Evolutionary conservation across 257 asterid genomes (phyloP).

Genomic region (Linaria vulgaris): DNA sequence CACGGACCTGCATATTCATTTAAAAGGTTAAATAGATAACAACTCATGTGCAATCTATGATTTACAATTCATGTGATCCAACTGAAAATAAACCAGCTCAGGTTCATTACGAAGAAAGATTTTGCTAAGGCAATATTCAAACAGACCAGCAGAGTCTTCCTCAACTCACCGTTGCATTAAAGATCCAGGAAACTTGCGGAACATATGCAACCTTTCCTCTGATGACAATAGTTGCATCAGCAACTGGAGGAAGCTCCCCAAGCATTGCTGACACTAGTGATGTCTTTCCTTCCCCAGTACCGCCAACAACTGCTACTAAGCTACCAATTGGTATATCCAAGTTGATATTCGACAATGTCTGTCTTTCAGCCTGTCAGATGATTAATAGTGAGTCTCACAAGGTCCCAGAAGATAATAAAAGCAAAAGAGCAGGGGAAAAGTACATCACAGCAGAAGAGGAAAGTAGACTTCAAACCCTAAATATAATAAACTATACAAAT

Average conservation of each 20-base stretch:
- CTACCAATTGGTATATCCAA: slow-evolving; percentile 87
- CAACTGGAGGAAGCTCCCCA: slow-evolving; percentile 85
- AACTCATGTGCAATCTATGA: background rate
- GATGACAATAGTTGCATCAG: slow-evolving; percentile 59
- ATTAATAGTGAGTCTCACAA: slow-evolving; percentile 14
- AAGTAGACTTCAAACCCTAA: background rate
- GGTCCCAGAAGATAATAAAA: slow-evolving; percentile 8
- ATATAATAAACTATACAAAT: slow-evolving; percentile 17
- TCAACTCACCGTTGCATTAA: slow-evolving; percentile 86
- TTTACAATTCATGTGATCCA: slow-evolving; percentile 15
- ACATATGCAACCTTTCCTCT: slow-evolving; percentile 96
- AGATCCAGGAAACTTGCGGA: slow-evolving; percentile 98
- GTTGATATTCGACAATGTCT: slow-evolving; percentile 76
- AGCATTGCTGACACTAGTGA: slow-evolving; percentile 97
- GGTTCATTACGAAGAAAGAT: background rate
- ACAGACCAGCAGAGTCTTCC: slow-evolving; percentile 13
- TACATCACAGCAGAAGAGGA: background rate
- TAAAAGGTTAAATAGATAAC: slow-evolving; percentile 15
- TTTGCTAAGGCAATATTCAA: background rate
- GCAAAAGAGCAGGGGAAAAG: slow-evolving; percentile 11
- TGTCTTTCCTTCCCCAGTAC: slow-evolving; percentile 99
- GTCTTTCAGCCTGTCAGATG: slow-evolving; percentile 63
- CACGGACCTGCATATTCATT: slow-evolving; percentile 66
- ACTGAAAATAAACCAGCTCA: slow-evolving; percentile 11
- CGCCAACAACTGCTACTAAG: slow-evolving; percentile 87